phyloP scores from a whole-genome alignment of 306 rosid genomes.

The Corylus americana region DNA sequence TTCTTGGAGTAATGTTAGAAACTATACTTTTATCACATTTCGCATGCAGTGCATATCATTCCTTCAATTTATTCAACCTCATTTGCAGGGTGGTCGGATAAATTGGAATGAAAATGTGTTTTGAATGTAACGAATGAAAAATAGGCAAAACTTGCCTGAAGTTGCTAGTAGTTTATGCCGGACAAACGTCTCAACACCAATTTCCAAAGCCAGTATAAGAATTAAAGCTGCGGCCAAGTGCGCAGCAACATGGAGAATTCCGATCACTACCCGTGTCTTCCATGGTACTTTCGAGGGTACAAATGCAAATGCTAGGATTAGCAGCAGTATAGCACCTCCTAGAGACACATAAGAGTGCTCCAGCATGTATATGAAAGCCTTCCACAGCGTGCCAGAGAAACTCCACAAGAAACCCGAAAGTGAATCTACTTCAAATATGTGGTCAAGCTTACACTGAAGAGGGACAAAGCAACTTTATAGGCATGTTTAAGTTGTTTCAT shows the following conservation, averaged over 20 bases:
- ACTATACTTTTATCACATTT: too few species aligned
- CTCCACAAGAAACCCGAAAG: conserved; percentile 64
- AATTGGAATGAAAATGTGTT: conserved; percentile 17
- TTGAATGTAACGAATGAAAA: conserved; percentile 13
- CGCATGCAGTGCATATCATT: too few species aligned
- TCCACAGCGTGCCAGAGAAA: conserved; percentile 81
- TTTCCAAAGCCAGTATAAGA: conserved; percentile 84
- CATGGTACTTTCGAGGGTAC: conserved; percentile 82
- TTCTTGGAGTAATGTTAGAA: too few species aligned
- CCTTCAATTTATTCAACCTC: too few species aligned
- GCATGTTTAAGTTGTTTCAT: too few species aligned
- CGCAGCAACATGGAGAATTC: conserved; percentile 83
- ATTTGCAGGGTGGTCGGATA: too few species aligned
- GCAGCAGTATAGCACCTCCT: conserved; percentile 62
- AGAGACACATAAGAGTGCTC: conserved; percentile 68
- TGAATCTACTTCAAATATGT: conserved; percentile 77
- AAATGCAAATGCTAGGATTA: conserved; percentile 62
- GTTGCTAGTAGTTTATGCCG: conserved; percentile 79
- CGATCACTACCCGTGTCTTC: conserved; percentile 63
- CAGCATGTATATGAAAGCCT: conserved; percentile 69
- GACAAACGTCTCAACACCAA: conserved; percentile 79
- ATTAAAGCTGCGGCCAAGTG: conserved; percentile 83
- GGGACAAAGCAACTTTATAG: conserved; percentile 24
- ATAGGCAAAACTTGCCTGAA: conserved; percentile 55
- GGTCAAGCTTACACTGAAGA: conserved; percentile 75